Evolutionary conservation across 768 basidiomycete genomes (phyloP).

Genomic region (Phlebiopsis gigantea): DNA sequence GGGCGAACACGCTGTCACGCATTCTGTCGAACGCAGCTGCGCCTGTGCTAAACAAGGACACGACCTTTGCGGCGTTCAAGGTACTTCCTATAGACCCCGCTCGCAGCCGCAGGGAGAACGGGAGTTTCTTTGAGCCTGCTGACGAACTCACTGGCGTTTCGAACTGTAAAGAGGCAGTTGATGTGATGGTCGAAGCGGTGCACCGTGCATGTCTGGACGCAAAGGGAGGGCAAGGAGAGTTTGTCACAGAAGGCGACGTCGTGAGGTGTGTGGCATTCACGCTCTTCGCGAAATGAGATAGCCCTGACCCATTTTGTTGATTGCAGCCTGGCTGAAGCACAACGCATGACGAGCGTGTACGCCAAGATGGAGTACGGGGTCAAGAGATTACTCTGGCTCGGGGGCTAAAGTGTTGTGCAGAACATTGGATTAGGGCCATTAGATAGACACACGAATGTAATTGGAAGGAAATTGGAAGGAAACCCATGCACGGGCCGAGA

Average conservation of each 20-base stretch:
- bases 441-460: neutral
- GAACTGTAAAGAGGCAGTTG: conserved; percentile 74
- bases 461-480: neutral
- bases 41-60: conserved; percentile 29
- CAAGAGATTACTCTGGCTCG: conserved; percentile 86
- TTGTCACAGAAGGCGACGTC: conserved; percentile 66
- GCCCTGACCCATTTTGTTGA: neutral
- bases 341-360: conserved; percentile 78
- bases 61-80: conserved; percentile 71
- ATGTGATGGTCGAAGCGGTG: conserved; percentile 69
- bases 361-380: conserved; percentile 93
- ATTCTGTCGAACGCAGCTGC: conserved; percentile 34
- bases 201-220: conserved; percentile 60
- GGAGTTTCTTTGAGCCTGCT: conserved; percentile 49
- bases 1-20: conserved; percentile 23
- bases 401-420: conserved; percentile 54
- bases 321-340: conserved; percentile 72
- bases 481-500: neutral
- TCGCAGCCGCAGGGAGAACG: conserved; percentile 40
- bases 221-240: conserved; percentile 40
- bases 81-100: conserved; percentile 69
- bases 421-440: no score
- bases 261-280: conserved; percentile 53
- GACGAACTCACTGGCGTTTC: conserved; percentile 57
- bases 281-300: neutral